Evolutionary conservation across 352 stramenopile genomes (phyloP).

Genomic region (Globisporangium okanoganense): DNA sequence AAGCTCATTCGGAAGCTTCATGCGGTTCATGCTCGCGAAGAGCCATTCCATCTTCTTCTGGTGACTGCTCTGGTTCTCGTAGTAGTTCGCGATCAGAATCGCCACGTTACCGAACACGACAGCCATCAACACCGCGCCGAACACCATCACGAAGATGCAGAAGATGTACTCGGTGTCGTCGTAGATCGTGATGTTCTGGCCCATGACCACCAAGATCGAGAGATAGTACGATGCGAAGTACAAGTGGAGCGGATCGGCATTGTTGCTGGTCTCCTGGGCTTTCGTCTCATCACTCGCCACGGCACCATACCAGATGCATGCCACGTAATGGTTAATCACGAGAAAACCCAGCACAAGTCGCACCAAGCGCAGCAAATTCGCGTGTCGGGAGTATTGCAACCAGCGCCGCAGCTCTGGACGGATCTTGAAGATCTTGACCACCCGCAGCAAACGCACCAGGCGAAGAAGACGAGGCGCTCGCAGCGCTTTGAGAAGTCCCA

Average conservation of each 20-base stretch:
- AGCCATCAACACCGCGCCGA: conserved; percentile 77
- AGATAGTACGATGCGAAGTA: conserved; percentile 72
- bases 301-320: conserved; percentile 71
- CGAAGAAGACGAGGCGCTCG: conserved; percentile 64
- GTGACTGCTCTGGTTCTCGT: conserved; percentile 77
- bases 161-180: conserved; percentile 75
- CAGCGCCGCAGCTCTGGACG: conserved; percentile 69
- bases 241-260: conserved; percentile 22
- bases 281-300: conserved; percentile 57
- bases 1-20: conserved; percentile 71
- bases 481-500: conserved; percentile 66
- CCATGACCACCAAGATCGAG: conserved; percentile 72
- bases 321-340: conserved; percentile 75
- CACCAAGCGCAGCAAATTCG: conserved; percentile 67
- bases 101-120: conserved; percentile 86
- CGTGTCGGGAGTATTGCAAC: conserved; percentile 78
- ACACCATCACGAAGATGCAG: conserved; percentile 60
- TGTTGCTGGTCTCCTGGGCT: conserved; percentile 22
- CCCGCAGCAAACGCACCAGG: conserved; percentile 56
- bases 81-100: conserved; percentile 84
- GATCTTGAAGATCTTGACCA: conserved; percentile 75
- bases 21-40: conserved; percentile 78
- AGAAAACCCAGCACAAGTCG: conserved; percentile 65
- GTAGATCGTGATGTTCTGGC: conserved; percentile 67
- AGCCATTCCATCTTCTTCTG: conserved; percentile 88